Percentiles rank a stretch among this genome's conserved stretches.
Evolutionary conservation across 2,329 filamentous ascomycete genomes (phyloP).

Genomic region (Colletotrichum lentis): DNA sequence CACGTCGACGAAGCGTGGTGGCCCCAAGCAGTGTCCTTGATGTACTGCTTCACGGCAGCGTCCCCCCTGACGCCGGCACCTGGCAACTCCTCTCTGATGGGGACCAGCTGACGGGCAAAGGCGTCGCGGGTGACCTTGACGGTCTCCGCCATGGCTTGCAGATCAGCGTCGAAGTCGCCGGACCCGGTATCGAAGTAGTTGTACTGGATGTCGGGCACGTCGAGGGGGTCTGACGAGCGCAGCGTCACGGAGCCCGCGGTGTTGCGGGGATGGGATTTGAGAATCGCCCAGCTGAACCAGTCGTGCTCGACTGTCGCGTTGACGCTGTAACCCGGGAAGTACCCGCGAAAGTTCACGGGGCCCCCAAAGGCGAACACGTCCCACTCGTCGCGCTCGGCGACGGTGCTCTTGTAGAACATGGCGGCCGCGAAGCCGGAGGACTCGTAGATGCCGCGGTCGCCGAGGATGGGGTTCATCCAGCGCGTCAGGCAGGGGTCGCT

Average conservation of each 20-base stretch:
- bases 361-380: conserved; percentile 51
- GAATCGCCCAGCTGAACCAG: conserved; percentile 57
- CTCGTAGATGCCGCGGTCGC: conserved; percentile 51
- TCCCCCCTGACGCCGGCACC: conserved; percentile 36
- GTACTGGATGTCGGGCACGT: conserved; percentile 69
- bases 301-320: conserved; percentile 47
- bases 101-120: conserved; percentile 42
- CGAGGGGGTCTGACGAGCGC: conserved; percentile 67
- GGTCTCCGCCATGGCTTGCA: conserved; percentile 65
- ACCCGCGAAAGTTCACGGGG: conserved; percentile 51
- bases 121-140: conserved; percentile 61
- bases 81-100: conserved; percentile 39
- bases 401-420: conserved; percentile 45
- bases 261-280: conserved; percentile 72
- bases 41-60: conserved; percentile 40
- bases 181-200: conserved; percentile 65
- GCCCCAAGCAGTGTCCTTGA: conserved; percentile 47
- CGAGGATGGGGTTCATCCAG: conserved; percentile 47
- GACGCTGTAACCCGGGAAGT: conserved; percentile 50
- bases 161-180: conserved; percentile 56
- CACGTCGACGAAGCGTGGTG: conserved; percentile 48
- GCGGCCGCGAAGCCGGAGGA: conserved; percentile 40
- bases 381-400: conserved; percentile 40
- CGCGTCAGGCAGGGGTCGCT: conserved; percentile 47
- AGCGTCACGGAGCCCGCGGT: conserved; percentile 68